phyloP scores from a whole-genome alignment of 2,329 filamentous ascomycete species.

The Fusarium transvaalense region DNA sequence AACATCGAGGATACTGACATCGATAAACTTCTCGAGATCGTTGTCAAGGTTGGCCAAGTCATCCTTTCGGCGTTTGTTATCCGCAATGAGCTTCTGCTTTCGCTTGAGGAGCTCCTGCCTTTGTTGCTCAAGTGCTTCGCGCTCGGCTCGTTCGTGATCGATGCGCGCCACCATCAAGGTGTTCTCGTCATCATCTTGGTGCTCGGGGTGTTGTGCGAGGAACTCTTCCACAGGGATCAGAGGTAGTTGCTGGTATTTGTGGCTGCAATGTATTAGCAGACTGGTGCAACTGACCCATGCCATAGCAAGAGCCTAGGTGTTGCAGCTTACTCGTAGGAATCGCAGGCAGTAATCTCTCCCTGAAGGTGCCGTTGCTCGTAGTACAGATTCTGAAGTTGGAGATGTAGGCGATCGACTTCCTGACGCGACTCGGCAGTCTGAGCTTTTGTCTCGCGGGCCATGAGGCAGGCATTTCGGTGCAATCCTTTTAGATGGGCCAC shows the following conservation, averaged over 20 bases:
- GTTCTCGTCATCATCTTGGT: slow-evolving; percentile 78
- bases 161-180: slow-evolving; percentile 90
- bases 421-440: slow-evolving; percentile 87
- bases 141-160: slow-evolving; percentile 87
- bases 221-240: slow-evolving; percentile 89
- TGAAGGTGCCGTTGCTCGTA: slow-evolving; percentile 94
- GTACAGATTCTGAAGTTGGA: slow-evolving; percentile 94
- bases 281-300: neutral
- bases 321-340: slow-evolving; percentile 84
- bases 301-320: neutral
- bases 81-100: slow-evolving; percentile 72
- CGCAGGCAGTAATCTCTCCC: slow-evolving; percentile 90
- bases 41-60: slow-evolving; percentile 91
- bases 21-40: slow-evolving; percentile 93
- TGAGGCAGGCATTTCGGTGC: slow-evolving; percentile 84
- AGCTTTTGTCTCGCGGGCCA: slow-evolving; percentile 86
- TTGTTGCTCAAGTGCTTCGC: slow-evolving; percentile 86
- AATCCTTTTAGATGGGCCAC: slow-evolving; percentile 84
- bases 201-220: slow-evolving; percentile 79
- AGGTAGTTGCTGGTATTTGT: slow-evolving; percentile 88
- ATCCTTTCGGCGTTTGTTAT: slow-evolving; percentile 93
- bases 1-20: slow-evolving; percentile 66
- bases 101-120: slow-evolving; percentile 79
- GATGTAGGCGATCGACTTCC: slow-evolving; percentile 90
- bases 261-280: slow-evolving; percentile 62